Evolutionary conservation across 805 yeast genomes (phyloP).

Genomic region (Torulaspora quercuum): DNA sequence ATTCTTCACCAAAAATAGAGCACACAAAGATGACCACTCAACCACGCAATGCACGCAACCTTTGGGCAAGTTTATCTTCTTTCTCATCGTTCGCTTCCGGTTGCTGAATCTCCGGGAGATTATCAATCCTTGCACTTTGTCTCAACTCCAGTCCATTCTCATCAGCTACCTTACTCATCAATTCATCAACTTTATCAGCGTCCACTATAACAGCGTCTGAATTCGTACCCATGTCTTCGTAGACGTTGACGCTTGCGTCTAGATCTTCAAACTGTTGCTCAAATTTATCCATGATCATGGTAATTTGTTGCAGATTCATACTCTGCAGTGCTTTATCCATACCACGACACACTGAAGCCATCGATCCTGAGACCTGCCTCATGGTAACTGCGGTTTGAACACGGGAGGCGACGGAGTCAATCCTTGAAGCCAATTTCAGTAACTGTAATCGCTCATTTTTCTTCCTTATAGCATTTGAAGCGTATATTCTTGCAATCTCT

Average conservation of each 20-base stretch:
- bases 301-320: slow-evolving; percentile 90
- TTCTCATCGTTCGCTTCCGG: slow-evolving; percentile 57
- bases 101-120: slow-evolving; percentile 52
- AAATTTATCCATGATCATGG: slow-evolving; percentile 94
- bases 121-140: slow-evolving; percentile 61
- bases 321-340: slow-evolving; percentile 95
- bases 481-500: slow-evolving; percentile 91
- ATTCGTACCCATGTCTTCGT: slow-evolving; percentile 83
- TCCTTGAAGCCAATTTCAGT: slow-evolving; percentile 76
- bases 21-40: too few relatives aligned
- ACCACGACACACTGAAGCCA: slow-evolving; percentile 89
- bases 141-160: slow-evolving; percentile 94
- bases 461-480: slow-evolving; percentile 93
- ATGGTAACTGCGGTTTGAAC: slow-evolving; percentile 98
- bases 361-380: slow-evolving; percentile 91
- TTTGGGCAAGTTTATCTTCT: slow-evolving; percentile 83
- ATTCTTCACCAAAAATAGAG: slow-evolving; percentile 1
- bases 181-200: slow-evolving; percentile 88
- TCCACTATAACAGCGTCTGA: slow-evolving; percentile 89
- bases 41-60: slow-evolving; percentile 78
- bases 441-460: slow-evolving; percentile 80
- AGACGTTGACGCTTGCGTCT: slow-evolving; percentile 89
- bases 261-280: slow-evolving; percentile 94
- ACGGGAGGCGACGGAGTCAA: slow-evolving; percentile 93
- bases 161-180: slow-evolving; percentile 90